Conservation (phyloP, 345 rosid species). For the Eucalyptus camaldulensis region DNA sequence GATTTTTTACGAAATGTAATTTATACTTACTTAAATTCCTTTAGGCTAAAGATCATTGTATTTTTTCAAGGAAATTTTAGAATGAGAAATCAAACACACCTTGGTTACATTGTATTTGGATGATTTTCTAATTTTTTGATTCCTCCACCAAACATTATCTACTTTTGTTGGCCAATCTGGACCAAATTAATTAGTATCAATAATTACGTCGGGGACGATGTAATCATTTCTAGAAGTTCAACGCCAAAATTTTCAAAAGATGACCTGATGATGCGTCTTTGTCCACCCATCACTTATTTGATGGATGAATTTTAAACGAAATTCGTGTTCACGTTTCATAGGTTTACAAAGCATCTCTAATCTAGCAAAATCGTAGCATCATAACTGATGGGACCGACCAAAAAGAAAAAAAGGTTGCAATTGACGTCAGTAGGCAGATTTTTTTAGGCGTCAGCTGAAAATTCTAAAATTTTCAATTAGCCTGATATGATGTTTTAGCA, state of each 20-base stretch:
- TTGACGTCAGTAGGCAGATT: background rate
- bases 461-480: background rate
- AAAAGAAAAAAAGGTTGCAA: background rate
- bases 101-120: background rate
- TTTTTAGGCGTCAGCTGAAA: background rate
- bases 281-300: background rate
- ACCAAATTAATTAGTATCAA: background rate
- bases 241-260: background rate
- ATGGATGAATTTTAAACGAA: background rate
- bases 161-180: background rate
- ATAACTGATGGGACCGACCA: background rate
- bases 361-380: background rate
- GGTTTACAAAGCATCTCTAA: background rate
- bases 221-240: background rate
- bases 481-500: background rate
- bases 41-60: too few relatives aligned
- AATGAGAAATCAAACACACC: background rate
- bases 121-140: background rate
- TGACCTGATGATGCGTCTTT: background rate
- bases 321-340: background rate
- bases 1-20: background rate
- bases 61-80: rapidly evolving
- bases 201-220: background rate
- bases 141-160: background rate
- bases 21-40: too few relatives aligned